Base-by-base conservation (phyloP, 2,329 filamentous ascomycete genomes). In the Diaporthe sp. region DNA sequence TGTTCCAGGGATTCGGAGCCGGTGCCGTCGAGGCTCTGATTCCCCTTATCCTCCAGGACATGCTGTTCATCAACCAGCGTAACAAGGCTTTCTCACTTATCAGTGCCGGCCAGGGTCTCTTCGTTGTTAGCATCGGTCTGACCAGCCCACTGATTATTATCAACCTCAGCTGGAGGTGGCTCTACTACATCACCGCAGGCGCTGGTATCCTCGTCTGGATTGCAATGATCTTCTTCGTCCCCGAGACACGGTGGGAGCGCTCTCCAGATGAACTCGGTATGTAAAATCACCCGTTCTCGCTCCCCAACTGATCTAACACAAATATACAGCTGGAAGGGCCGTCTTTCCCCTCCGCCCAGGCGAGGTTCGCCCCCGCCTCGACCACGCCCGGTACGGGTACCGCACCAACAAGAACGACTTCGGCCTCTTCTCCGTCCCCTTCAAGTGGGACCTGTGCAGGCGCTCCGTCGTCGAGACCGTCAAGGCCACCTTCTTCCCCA, bases 1-100 rank as follows among this genome's bases (percentile, higher is more conserved):
- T 77, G 31, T 69, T 79, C 46, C 79, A 79, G 31, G 79, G 78
- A 6, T 74, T 80, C 17, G 79, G 79, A 1, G 78, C 77, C 7
- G 79, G 79, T 2, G 77, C 79, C 2, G 78, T 80, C 51, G 79
- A 80, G 65, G 78, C 79, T n/a, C 75, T 80, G 17, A 75, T 80
- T 10, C 79, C 79, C 6, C 74, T 80, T 2, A 79, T 80, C 25
- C 73, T 79, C 10, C 79, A 79, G 74, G 79, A 80, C 34, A 74
- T 80, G 55, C 70, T 79, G 68, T 80, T 80, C 68, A 78, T 80
- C 39, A 77, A 80, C 59, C 76, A 80, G 73, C 76, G 79, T 15
- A 79, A 78, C 74, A 77, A 75, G 58, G 79, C 79, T 7, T 73
- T 79, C 42, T 77, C 79, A n/a, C 73, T 76, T 34, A 72, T 79